Base-by-base conservation (phyloP, 495 filamentous ascomycete species). In the Parathielavia hyrcaniae region DNA sequence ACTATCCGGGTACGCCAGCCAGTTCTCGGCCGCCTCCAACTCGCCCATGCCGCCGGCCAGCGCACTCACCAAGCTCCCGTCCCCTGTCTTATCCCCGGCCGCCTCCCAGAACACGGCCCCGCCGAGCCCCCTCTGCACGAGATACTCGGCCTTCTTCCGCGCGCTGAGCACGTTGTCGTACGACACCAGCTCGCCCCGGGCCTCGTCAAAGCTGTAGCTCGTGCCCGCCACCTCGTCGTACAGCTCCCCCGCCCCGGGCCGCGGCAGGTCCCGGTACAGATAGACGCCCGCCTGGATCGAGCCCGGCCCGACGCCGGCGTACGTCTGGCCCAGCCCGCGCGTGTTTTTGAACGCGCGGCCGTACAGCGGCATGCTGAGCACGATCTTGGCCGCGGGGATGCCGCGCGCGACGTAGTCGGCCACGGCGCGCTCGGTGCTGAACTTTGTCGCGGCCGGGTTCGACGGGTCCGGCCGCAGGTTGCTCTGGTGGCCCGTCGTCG, bases 101-200 rank as follows among this genome's bases (percentile, higher is more conserved):
- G 81, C 83, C 73, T 96, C 91, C 91, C 91, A 97, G 80, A 88
- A 96, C 83, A 96, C 92, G 0, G 80, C 85, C 13, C 91, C 90
- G 4, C 87, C 90, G 9, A 96, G 77, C 8, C 82, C 79, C 50
- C 76, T 77, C 14, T 75, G 55, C 60, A 73, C 68, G 50, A 96
- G 79, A 64, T 87, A 96, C 47, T 73, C 67, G 1, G 79, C 81
- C 74, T 96, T 96, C 53, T 65, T 50, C 43, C 67, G 64, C 0
- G 81, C 84, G 52, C 84, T 80, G 10, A 71, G 70, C 0, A 82
- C 75, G 7, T 78, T 87, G 60, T 96, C 91, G 67, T 90, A 96
- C 57, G 79, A 82, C n/a, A 96, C 73, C 73, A 95, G 78, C 61
- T 85, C 81, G 51, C 72, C 69, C 10, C 71, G 71, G 0, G 36